Conservation (phyloP, 23 red algal species). For the Rhodosorus marinus region DNA sequence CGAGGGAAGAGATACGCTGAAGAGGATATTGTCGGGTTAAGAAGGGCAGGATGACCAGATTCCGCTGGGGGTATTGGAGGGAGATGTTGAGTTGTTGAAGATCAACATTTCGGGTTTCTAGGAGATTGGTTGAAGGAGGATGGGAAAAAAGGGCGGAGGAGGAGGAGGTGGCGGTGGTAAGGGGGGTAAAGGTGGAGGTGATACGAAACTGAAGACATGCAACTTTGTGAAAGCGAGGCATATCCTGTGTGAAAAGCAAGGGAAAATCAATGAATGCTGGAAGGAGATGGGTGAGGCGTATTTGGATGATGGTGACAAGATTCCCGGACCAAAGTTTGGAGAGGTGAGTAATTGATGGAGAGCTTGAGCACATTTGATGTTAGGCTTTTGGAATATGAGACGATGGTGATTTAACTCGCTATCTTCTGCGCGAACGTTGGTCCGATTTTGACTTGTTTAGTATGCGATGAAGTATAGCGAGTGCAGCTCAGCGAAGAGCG, state of each 20-base stretch:
- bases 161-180: constrained; percentile 13
- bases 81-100: too few relatives aligned
- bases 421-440: not conserved
- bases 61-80: too few relatives aligned
- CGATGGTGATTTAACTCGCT: not conserved
- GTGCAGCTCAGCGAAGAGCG: constrained; percentile 65
- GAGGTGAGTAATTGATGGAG: constrained; percentile 3
- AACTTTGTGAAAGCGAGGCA: constrained; percentile 95
- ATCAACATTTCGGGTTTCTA: too few relatives aligned
- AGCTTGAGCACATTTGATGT: not conserved
- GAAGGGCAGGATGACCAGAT: too few relatives aligned
- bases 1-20: too few relatives aligned
- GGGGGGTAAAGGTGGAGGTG: constrained; percentile 27
- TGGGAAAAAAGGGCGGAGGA: constrained; percentile 14
- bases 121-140: too few relatives aligned
- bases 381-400: not conserved
- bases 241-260: constrained; percentile 85
- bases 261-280: constrained; percentile 71
- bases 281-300: constrained; percentile 37
- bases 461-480: constrained; percentile 65
- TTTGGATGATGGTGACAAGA: constrained; percentile 20
- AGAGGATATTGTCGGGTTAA: too few relatives aligned
- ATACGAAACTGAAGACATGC: constrained; percentile 70
- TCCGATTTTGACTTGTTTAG: not conserved
- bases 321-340: constrained; percentile 55